A percentile compares a stretch with the other conserved stretches of the same genome.
phyloP scores from a whole-genome alignment of 768 basidiomycete species.

The Trametopsis cervina region DNA sequence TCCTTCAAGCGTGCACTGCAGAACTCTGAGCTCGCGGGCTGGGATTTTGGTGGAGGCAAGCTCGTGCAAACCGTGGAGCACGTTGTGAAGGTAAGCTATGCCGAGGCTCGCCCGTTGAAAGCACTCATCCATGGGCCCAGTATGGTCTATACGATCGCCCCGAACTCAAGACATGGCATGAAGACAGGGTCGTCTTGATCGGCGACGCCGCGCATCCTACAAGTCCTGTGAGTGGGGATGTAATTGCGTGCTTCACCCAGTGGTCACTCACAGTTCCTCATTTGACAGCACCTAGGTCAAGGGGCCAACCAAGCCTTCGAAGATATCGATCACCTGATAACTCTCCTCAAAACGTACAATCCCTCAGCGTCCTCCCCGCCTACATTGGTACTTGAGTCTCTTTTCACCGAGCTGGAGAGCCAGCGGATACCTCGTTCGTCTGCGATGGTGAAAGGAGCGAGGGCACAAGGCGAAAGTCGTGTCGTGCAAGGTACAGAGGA shows the following conservation, averaged over 20 bases:
- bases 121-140: conserved; percentile 12
- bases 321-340: conserved; percentile 31
- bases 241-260: neutral
- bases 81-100: conserved; percentile 24
- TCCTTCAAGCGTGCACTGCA: conserved; percentile 14
- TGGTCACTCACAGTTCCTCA: too few relatives aligned
- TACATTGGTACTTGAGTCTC: conserved; percentile 20
- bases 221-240: conserved; percentile 33
- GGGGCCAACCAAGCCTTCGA: conserved; percentile 41
- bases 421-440: conserved; percentile 30
- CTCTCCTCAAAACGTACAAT: conserved; percentile 27
- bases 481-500: conserved; percentile 27
- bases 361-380: conserved; percentile 22
- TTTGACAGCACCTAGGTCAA: conserved; percentile 41
- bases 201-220: conserved; percentile 43
- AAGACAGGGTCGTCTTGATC: conserved; percentile 34
- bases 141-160: conserved; percentile 39
- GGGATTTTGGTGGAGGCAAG: conserved; percentile 22
- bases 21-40: conserved; percentile 14
- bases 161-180: conserved; percentile 33
- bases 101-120: neutral
- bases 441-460: conserved; percentile 29
- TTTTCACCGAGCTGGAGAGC: conserved; percentile 30
- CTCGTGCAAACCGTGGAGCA: conserved; percentile 19
- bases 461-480: conserved; percentile 28